Percentiles rank a stretch among this genome's conserved stretches.
These are phyloP conservation scores for Cenchrus americanus DNA, from an alignment of 176 grass and related monocot genomes.

Conservation along the genomic window DNA sequence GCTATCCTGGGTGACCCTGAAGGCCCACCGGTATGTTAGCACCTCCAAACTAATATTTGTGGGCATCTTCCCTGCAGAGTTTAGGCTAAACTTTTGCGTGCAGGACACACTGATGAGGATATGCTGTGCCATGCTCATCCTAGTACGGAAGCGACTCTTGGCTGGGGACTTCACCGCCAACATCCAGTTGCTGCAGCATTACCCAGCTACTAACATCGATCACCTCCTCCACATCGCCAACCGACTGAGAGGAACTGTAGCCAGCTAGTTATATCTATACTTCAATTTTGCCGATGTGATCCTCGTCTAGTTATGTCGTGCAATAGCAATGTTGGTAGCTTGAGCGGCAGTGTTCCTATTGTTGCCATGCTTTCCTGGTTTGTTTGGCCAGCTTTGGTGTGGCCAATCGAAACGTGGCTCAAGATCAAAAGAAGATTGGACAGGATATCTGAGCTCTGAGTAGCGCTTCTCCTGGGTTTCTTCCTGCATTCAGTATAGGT, in stretches of 20 bases:
- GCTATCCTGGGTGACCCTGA: conserved; percentile 80
- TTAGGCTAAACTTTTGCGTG: conserved; percentile 19
- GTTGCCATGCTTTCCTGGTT: background rate
- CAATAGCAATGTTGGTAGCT: background rate
- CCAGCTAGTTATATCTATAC: conserved; percentile 37
- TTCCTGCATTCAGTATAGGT: background rate
- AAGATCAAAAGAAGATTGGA: background rate
- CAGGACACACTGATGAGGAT: conserved; percentile 89
- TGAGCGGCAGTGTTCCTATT: conserved; percentile 9
- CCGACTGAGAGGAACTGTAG: conserved; percentile 59
- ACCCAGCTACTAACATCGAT: conserved; percentile 72
- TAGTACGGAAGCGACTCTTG: conserved; percentile 66
- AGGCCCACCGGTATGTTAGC: conserved; percentile 63
- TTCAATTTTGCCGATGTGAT: conserved; percentile 25
- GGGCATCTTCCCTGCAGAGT: background rate
- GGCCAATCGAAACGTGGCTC: background rate
- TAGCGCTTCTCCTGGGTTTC: background rate
- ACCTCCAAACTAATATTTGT: background rate
- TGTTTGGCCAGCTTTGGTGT: background rate
- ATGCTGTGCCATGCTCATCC: conserved; percentile 92
- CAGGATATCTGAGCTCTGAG: background rate
- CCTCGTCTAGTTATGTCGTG: background rate
- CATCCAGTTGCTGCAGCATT: conserved; percentile 89
- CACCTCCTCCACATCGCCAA: conserved; percentile 79
- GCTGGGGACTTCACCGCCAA: conserved; percentile 84